Evolutionary conservation across 306 rosid species (phyloP).

Genomic region (Cotoneaster glaucophyllus): DNA sequence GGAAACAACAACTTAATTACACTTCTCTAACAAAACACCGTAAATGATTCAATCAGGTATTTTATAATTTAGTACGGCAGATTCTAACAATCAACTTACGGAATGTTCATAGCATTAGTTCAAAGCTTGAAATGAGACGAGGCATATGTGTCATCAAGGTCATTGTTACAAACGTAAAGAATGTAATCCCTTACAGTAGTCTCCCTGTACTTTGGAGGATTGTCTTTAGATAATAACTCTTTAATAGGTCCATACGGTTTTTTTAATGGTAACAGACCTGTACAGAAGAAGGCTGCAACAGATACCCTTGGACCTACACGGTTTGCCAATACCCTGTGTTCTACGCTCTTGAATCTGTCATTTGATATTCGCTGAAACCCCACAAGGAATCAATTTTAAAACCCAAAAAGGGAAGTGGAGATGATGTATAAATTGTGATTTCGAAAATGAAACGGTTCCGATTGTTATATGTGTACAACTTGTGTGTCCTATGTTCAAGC

Average conservation of each 20-base stretch:
- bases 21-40: too few species aligned
- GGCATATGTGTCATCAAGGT: background rate
- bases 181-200: background rate
- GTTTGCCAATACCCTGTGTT: conserved; percentile 26
- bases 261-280: background rate
- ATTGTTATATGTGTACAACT: background rate
- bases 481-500: too few species aligned
- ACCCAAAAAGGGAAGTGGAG: background rate
- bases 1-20: too few species aligned
- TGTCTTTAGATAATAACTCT: background rate
- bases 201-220: conserved; percentile 3
- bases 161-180: background rate
- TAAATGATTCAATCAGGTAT: too few species aligned
- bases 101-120: background rate
- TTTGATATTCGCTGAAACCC: conserved; percentile 19
- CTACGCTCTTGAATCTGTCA: conserved; percentile 35
- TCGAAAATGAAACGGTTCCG: too few species aligned
- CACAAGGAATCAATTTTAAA: background rate
- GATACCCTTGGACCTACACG: conserved; percentile 6
- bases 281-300: background rate
- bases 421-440: background rate
- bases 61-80: too few species aligned
- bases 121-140: background rate
- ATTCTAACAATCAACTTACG: too few species aligned
- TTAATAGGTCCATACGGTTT: background rate